These are phyloP conservation scores for Raffaelea ambrosiae DNA, from an alignment of 2,329 filamentous ascomycete genomes.

Conservation along the genomic window DNA sequence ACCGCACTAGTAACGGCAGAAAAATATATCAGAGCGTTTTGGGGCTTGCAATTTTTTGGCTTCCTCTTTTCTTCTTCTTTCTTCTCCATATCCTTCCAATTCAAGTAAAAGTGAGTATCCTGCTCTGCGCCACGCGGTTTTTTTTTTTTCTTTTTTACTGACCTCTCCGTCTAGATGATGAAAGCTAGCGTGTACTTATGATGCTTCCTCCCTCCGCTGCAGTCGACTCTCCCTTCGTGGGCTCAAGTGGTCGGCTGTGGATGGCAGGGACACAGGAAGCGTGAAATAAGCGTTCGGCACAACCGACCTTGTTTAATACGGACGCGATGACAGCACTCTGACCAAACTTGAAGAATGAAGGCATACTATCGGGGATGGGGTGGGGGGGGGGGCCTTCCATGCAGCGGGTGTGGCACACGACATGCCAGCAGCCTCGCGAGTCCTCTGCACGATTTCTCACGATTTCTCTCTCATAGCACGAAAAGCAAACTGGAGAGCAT, in stretches of 20 bases:
- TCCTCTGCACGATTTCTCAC: too few species aligned
- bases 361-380: too few species aligned
- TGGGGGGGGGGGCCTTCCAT: too few species aligned
- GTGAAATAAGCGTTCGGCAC: slow-evolving; percentile 99
- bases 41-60: slow-evolving; percentile 17
- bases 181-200: slow-evolving; percentile 97
- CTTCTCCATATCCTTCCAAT: slow-evolving; percentile 85
- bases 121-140: slow-evolving; percentile 11
- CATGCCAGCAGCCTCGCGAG: too few species aligned
- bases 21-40: slow-evolving; percentile 13
- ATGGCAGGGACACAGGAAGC: slow-evolving; percentile 51
- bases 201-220: slow-evolving; percentile 61
- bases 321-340: slow-evolving; percentile 99
- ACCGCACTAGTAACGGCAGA: slow-evolving; percentile 10
- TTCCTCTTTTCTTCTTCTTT: slow-evolving; percentile 33
- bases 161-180: slow-evolving; percentile 68
- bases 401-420: too few species aligned
- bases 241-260: slow-evolving; percentile 79
- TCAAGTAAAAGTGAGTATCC: slow-evolving; percentile 78
- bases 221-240: slow-evolving; percentile 76
- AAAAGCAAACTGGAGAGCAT: too few species aligned
- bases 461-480: too few species aligned
- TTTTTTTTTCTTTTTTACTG: too few species aligned
- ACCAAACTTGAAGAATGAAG: slow-evolving; percentile 33
- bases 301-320: slow-evolving; percentile 92